Evolutionary conservation across 2,329 filamentous ascomycete species (phyloP).

Genomic region (Coniochaeta ligniaria): DNA sequence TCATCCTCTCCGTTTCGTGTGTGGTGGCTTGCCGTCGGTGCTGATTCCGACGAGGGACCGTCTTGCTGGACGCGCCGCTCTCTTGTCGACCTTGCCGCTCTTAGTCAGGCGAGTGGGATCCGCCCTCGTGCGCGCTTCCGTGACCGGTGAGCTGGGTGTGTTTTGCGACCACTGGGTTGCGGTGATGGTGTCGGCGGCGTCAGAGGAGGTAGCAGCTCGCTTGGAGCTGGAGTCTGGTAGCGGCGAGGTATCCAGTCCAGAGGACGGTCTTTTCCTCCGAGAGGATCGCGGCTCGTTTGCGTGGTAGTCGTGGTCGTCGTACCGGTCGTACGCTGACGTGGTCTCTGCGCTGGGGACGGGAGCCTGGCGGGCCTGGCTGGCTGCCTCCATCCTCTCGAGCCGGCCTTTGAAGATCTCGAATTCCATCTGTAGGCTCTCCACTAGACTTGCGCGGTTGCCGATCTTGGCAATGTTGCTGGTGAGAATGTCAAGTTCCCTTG

Average conservation of each 20-base stretch:
- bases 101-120: not conserved
- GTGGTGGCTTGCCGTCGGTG: not conserved
- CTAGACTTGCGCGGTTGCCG: conserved; percentile 26
- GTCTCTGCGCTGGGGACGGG: not conserved
- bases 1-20: not conserved
- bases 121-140: not conserved
- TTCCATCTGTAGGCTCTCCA: conserved; percentile 34
- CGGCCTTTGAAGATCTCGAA: conserved; percentile 30
- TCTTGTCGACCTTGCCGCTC: conserved; percentile 6
- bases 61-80: not conserved
- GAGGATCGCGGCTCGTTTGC: not conserved
- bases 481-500: conserved; percentile 31
- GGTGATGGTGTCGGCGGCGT: not conserved
- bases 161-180: conserved; percentile 5
- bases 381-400: conserved; percentile 25
- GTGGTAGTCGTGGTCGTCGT: conserved; percentile 1
- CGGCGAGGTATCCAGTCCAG: not conserved
- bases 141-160: not conserved
- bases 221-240: not conserved
- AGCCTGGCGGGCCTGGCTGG: not conserved
- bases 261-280: not conserved
- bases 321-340: not conserved
- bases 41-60: not conserved
- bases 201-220: not conserved
- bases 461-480: conserved; percentile 30